Percentiles rank a stretch among this genome's conserved stretches.
Evolutionary conservation across 805 yeast species (phyloP).

Genomic region (Nakazawaea holstii): DNA sequence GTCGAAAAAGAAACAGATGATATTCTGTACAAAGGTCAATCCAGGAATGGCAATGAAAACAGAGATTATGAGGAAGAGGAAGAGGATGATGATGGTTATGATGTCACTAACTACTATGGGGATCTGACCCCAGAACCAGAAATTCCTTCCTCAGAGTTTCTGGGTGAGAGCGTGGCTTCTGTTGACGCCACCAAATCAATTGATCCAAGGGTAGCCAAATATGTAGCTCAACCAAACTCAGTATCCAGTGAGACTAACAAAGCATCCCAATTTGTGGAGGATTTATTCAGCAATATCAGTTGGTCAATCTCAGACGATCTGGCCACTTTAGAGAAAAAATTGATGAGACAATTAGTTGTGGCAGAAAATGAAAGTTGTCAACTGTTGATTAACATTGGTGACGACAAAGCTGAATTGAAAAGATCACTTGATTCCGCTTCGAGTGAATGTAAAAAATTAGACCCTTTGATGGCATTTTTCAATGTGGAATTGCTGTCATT

Average conservation of each 20-base stretch:
- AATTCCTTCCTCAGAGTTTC: no score
- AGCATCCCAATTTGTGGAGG: slow-evolving; percentile 39
- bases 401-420: slow-evolving; percentile 38
- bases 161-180: background rate
- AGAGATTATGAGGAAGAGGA: slow-evolving; percentile 19
- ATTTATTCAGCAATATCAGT: slow-evolving; percentile 68
- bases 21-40: background rate
- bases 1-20: slow-evolving; percentile 8
- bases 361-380: slow-evolving; percentile 61
- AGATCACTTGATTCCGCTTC: slow-evolving; percentile 37
- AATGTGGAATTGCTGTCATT: slow-evolving; percentile 59
- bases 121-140: slow-evolving; percentile 9
- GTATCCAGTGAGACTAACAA: background rate
- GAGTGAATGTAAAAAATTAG: slow-evolving; percentile 49
- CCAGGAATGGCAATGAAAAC: background rate
- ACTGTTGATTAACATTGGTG: slow-evolving; percentile 42
- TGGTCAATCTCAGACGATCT: slow-evolving; percentile 73
- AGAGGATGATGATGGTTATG: slow-evolving; percentile 22
- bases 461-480: slow-evolving; percentile 48
- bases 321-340: slow-evolving; percentile 47
- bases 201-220: slow-evolving; percentile 2
- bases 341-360: slow-evolving; percentile 53
- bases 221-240: background rate
- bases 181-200: background rate
- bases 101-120: slow-evolving; percentile 19